Percentiles rank a stretch among this genome's conserved stretches.
phyloP scores from a whole-genome alignment of 2,329 filamentous ascomycete species.

The Daldinia sp. region DNA sequence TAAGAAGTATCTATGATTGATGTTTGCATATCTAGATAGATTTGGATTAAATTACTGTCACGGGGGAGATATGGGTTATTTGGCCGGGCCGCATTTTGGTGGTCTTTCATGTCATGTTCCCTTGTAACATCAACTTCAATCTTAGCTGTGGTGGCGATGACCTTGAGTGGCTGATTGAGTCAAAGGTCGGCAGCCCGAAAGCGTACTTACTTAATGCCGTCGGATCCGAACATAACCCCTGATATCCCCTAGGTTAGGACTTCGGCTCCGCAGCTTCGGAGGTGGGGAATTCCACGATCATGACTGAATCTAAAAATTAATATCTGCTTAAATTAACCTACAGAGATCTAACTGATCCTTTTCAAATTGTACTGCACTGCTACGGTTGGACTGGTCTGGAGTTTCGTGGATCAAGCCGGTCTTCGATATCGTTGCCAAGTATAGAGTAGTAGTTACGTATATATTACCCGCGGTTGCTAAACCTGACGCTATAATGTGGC shows the following conservation, averaged over 20 bases:
- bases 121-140: too few species aligned
- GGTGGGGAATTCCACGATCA: neutral
- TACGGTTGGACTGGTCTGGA: neutral
- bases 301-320: neutral
- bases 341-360: neutral
- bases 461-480: too few species aligned
- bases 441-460: too few species aligned
- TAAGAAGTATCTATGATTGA: slow-evolving; percentile 37
- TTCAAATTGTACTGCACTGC: neutral
- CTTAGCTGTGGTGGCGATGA: too few species aligned
- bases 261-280: neutral
- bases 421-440: too few species aligned
- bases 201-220: neutral
- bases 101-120: neutral
- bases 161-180: neutral
- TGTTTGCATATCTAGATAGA: neutral
- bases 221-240: neutral
- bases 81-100: neutral
- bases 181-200: neutral
- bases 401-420: too few species aligned
- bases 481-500: too few species aligned
- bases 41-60: neutral
- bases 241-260: neutral
- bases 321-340: neutral
- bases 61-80: neutral